phyloP scores from a whole-genome alignment of 139 green algal genomes.

The Chlorella sp. region DNA sequence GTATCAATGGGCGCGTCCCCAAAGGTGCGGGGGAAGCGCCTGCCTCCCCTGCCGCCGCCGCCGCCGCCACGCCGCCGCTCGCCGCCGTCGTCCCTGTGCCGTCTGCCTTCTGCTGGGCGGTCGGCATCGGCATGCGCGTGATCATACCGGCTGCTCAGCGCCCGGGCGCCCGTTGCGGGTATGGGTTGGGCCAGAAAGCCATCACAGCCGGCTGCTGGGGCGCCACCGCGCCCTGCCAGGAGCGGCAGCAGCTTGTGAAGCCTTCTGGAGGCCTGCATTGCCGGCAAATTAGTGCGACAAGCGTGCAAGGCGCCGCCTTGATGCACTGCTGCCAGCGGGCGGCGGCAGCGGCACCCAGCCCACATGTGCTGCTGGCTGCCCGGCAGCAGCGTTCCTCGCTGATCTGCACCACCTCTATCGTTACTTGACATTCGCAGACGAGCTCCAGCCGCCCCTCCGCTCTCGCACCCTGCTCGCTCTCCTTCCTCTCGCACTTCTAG shows the following conservation, averaged over 20 bases:
- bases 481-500: too few species aligned
- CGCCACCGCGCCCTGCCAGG: too few species aligned
- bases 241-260: background rate
- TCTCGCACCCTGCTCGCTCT: too few species aligned
- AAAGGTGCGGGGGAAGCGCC: background rate
- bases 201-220: background rate
- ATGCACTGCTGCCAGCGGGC: too few species aligned
- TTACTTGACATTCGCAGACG: too few species aligned
- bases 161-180: too few species aligned
- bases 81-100: background rate
- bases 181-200: background rate
- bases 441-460: too few species aligned
- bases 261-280: too few species aligned
- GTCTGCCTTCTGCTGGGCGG: background rate
- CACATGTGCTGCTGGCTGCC: background rate
- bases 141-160: background rate
- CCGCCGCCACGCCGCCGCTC: background rate
- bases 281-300: too few species aligned
- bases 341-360: background rate
- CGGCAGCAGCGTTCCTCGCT: background rate
- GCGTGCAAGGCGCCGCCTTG: too few species aligned
- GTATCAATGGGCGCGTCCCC: constrained; percentile 9
- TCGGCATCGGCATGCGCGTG: background rate
- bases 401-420: background rate
- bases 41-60: background rate